phyloP scores from a whole-genome alignment of 2,329 filamentous ascomycete species.

The Basipetospora chlamydospora region DNA sequence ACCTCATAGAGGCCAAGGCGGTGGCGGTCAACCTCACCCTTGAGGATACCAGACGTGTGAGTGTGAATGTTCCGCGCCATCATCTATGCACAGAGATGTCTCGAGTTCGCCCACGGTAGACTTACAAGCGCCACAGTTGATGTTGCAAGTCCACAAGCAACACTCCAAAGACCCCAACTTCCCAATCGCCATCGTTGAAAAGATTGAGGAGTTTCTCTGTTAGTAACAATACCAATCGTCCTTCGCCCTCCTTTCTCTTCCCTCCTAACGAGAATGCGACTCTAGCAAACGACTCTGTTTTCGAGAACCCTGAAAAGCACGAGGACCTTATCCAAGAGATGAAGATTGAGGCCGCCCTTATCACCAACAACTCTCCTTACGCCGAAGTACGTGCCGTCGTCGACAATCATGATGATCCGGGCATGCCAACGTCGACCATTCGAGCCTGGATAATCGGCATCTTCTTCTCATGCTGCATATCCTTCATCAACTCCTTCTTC shows the following conservation, averaged over 20 bases:
- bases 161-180: slow-evolving; percentile 24
- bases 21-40: slow-evolving; percentile 19
- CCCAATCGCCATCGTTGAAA: slow-evolving; percentile 18
- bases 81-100: background rate
- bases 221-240: slow-evolving; percentile 5
- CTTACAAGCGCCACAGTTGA: slow-evolving; percentile 12
- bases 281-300: slow-evolving; percentile 14
- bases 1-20: slow-evolving; percentile 28
- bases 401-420: slow-evolving; percentile 20
- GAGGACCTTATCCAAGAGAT: slow-evolving; percentile 16
- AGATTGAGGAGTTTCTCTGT: slow-evolving; percentile 21
- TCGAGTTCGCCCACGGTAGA: background rate
- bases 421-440: slow-evolving; percentile 20
- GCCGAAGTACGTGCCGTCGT: slow-evolving; percentile 23
- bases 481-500: slow-evolving; percentile 21
- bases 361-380: slow-evolving; percentile 17
- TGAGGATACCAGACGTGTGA: slow-evolving; percentile 18
- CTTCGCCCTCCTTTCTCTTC: background rate
- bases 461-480: slow-evolving; percentile 15
- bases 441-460: slow-evolving; percentile 20
- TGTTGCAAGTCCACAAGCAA: slow-evolving; percentile 18
- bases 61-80: slow-evolving; percentile 2
- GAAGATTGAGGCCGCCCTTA: slow-evolving; percentile 17
- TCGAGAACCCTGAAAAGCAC: slow-evolving; percentile 22
- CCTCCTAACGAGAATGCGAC: background rate